Percentiles rank a stretch among this genome's conserved stretches.
phyloP scores from a whole-genome alignment of 306 rosid species.

The Pyrus betulifolia region DNA sequence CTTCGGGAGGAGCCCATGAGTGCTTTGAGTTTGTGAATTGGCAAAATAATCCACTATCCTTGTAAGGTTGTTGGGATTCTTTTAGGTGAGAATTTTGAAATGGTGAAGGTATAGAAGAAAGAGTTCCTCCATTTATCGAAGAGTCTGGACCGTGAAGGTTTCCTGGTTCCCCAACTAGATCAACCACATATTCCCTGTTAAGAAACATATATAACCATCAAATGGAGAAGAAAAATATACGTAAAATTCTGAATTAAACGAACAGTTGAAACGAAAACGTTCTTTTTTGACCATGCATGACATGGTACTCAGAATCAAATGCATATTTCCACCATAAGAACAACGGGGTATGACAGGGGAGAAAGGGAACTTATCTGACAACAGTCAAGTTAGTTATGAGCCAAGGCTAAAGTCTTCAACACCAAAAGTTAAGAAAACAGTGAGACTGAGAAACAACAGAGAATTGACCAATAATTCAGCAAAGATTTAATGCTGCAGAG shows the following conservation, averaged over 20 bases:
- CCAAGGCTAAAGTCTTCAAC: not conserved
- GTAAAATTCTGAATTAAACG: not conserved
- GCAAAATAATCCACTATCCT: conserved; percentile 33
- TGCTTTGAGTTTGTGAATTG: conserved; percentile 32
- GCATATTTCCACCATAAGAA: not conserved
- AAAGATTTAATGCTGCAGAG: not conserved
- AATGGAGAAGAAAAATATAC: not conserved
- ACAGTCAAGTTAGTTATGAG: not conserved
- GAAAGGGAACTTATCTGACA: not conserved
- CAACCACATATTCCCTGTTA: conserved; percentile 92
- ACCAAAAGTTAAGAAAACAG: not conserved
- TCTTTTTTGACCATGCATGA: not conserved
- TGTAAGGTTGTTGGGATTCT: conserved; percentile 56
- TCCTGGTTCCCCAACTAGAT: conserved; percentile 97
- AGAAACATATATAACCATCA: not conserved
- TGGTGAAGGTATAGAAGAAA: conserved; percentile 74
- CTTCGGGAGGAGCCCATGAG: conserved; percentile 35
- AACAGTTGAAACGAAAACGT: not conserved
- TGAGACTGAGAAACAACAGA: not conserved
- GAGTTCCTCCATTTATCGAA: conserved; percentile 78
- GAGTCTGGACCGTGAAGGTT: conserved; percentile 88
- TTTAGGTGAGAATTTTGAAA: conserved; percentile 71
- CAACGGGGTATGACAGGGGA: not conserved
- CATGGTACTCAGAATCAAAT: not conserved
- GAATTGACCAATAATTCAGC: not conserved